Evolutionary conservation across 2,329 filamentous ascomycete genomes (phyloP), one percentile per base, ranked within the genome.

Genomic region (Cyclaneusma minus): DNA sequence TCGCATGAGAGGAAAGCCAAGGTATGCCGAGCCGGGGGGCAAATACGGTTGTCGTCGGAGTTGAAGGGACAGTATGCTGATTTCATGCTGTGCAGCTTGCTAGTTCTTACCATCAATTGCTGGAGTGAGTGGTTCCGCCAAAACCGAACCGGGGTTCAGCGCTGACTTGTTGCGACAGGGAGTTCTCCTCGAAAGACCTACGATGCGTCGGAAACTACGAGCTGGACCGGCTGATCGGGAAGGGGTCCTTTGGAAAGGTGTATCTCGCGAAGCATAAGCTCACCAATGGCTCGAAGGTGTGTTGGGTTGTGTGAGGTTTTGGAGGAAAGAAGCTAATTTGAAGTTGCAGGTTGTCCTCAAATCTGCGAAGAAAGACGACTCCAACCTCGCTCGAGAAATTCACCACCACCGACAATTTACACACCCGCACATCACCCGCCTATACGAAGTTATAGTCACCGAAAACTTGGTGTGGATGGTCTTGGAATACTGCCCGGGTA

Each of bases 401-500:
- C 89, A 98, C 52, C 89, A 98, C 50, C 89, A 98, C 51, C 80
- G 89, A 40, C 89, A 98, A 53, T 94, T 98, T 53, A 68, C 93
- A 37, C 89, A 98, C 47, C 89, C 89, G 13, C 89, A 98, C 55
- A 98, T 98, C 43, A 85, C 89, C 23, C 71, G 89, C 26, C 62
- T 98, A 13, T 95, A 98, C 60, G 89, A 98, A 59, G 87, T 98
- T 33, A 92, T 98, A 42, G 85, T 98, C 35, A 98, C 89, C 2
- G 89, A 98, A 55, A 74, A 62, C 25, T 54, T 95, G 50, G 91
- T 98, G 27, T 98, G 89, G 89, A 65, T 98, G 45, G 89, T 91
- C 16, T 59, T 98, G 43, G 89, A 98, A 57, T 98, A 93, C 50
- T 98, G 89, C 54, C 77, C 82, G 35, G 85, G 82, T 84, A 68